A percentile compares a stretch with the other conserved stretches of the same genome.
phyloP scores from a whole-genome alignment of 2,329 filamentous ascomycete genomes.

The Helotiales sp. region DNA sequence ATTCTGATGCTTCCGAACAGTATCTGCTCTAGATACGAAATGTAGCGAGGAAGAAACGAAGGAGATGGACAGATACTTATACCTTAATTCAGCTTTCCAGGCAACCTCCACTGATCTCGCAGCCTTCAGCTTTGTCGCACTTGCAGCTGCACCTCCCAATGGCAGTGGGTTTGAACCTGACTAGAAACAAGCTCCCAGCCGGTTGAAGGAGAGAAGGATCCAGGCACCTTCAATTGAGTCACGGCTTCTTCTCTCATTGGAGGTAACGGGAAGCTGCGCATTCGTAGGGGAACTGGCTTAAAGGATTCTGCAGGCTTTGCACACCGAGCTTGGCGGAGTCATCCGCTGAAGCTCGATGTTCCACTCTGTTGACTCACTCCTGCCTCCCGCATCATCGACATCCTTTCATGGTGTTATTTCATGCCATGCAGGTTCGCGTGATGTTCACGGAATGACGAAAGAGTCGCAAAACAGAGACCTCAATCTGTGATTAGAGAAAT shows the following conservation, averaged over 20 bases:
- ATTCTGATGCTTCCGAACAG: not conserved
- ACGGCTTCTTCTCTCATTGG: not conserved
- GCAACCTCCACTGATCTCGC: not conserved
- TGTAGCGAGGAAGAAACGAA: not conserved
- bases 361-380: no score
- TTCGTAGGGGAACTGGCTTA: not conserved
- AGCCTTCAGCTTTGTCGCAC: not conserved
- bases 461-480: no score
- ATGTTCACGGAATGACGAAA: no score
- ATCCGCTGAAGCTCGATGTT: no score
- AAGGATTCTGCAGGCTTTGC: not conserved
- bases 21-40: not conserved
- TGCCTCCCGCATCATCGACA: no score
- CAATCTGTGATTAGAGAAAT: no score
- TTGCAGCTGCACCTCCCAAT: constrained; percentile 3
- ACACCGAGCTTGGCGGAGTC: not conserved
- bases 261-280: not conserved
- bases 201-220: not conserved
- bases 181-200: not conserved
- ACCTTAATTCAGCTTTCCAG: not conserved
- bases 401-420: no score
- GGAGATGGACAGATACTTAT: constrained; percentile 4
- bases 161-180: constrained; percentile 3
- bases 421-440: no score
- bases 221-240: not conserved